phyloP scores from a whole-genome alignment of 164 flowering plant genomes.

The Berberis vulgaris region DNA sequence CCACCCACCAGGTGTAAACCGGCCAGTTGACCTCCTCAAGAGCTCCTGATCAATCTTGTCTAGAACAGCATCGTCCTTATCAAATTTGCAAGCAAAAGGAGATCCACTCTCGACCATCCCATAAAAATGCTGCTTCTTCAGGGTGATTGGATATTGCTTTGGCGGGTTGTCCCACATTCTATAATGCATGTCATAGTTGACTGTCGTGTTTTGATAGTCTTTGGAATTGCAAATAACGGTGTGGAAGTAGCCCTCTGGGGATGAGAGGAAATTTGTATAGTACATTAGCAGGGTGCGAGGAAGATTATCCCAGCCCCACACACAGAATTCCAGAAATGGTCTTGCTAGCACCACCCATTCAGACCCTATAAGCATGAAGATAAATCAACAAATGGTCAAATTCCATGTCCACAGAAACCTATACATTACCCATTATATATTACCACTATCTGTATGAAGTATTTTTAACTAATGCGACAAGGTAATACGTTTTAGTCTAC shows the following conservation, averaged over 20 bases:
- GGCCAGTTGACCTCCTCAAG: conserved; percentile 1
- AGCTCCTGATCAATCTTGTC: conserved; percentile 5
- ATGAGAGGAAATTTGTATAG: conserved; percentile 5
- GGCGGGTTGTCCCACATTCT: conserved; percentile 7
- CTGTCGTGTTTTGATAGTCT: conserved; percentile 6
- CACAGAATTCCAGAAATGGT: conserved; percentile 5
- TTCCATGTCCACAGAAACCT: background rate
- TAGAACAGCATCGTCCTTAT: conserved; percentile 1
- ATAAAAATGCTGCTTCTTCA: conserved; percentile 1
- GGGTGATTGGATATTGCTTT: conserved; percentile 5
- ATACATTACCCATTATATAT: background rate
- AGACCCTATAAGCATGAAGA: conserved; percentile 3
- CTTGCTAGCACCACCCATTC: conserved; percentile 7
- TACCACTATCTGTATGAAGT: too few relatives aligned
- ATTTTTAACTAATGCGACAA: too few relatives aligned
- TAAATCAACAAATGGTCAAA: background rate
- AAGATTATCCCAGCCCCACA: conserved; percentile 7
- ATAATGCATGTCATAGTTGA: conserved; percentile 3
- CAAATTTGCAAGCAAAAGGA: conserved; percentile 3
- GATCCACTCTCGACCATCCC: conserved; percentile 4
- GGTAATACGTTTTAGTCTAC: too few relatives aligned
- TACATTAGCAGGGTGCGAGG: conserved; percentile 6
- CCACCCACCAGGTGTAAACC: conserved; percentile 8
- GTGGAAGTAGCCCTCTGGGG: conserved; percentile 7
- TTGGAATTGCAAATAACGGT: conserved; percentile 4